Evolutionary conservation across 2,329 filamentous ascomycete genomes (phyloP).

Genomic region (Penicillium psychrosexuale): DNA sequence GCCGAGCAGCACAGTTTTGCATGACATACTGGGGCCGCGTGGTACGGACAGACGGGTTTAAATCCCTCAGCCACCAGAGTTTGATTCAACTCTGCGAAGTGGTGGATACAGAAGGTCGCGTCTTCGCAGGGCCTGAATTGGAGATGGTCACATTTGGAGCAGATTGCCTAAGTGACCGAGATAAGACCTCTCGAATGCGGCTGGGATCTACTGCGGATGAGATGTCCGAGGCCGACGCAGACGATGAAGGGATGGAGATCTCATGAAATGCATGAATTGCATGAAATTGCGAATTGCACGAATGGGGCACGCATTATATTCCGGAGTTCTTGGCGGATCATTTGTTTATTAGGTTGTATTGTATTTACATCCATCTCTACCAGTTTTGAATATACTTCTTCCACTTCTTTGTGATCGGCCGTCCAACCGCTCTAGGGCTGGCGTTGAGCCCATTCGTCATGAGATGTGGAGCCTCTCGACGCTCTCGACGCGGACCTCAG

Average conservation of each 20-base stretch:
- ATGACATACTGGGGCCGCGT: constrained; percentile 93
- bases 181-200: constrained; percentile 32
- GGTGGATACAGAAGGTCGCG: constrained; percentile 86
- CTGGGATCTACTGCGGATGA: constrained; percentile 31
- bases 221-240: constrained; percentile 44
- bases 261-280: constrained; percentile 23
- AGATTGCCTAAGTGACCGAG: constrained; percentile 42
- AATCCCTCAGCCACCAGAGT: constrained; percentile 71
- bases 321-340: constrained; percentile 18
- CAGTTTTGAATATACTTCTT: constrained; percentile 1
- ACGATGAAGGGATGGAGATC: constrained; percentile 50
- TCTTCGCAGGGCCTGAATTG: constrained; percentile 83
- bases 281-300: constrained; percentile 11
- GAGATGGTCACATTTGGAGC: constrained; percentile 56
- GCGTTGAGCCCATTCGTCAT: constrained; percentile 4
- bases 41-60: constrained; percentile 83
- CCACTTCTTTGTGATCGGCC: constrained; percentile 10
- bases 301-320: constrained; percentile 19
- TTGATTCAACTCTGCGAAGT: constrained; percentile 91
- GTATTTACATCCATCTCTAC: background rate
- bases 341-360: constrained; percentile 5
- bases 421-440: constrained; percentile 4
- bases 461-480: constrained; percentile 15
- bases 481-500: constrained; percentile 20
- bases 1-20: constrained; percentile 82